Base-by-base conservation (phyloP, 2,329 filamentous ascomycete genomes). In the Fusarium papillatum region DNA sequence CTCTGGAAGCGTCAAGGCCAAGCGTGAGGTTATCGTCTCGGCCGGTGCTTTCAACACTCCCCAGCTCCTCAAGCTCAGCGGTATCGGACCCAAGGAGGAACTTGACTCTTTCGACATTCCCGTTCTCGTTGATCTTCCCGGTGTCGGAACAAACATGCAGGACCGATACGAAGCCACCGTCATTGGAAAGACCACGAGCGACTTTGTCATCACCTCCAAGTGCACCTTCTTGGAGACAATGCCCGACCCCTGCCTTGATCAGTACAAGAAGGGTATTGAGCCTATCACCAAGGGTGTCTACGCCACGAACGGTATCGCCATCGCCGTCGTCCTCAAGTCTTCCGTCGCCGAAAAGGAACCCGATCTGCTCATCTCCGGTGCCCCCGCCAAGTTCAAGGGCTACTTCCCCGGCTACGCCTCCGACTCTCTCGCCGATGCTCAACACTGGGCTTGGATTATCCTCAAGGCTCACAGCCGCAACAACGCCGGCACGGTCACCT, bases 401-500 rank as follows among this genome's bases (percentile, higher is more conserved):
- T 91, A 91, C 83, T 91, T 88, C 83, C 89, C 89, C 1, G 86
- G 87, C 24, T 92, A 88, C 75, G 85, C 87, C 2, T 79, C 84
- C 29, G 85, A 87, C 72, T 84, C 86, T 5, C 83, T 86, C 3
- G 80, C 82, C 2, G 86, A 84, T 60, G 83, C 83, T 4, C 85
- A 85, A 41, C 84, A 87, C 76, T 84, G 82, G 82, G 81, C 82
- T 3, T 85, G 81, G 81, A 80, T 83, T 11, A 86, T 87, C 4
- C 85, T 92, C 59, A 92, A 92, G 81, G 87, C 88, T 0, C 86
- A 86, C 60, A 84, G 83, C 34, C 82, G 84, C 10, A 94, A 94
- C 50, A 86, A 87, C 63, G 87, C 87, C 11, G 93, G 93, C n/a
- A 91, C 87, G 0, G 92, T 95, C 17, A 89, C 84, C 3, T 86